These are phyloP conservation scores for Schizosaccharomyces octosporus DNA, from an alignment of 805 yeast genomes.

Conservation along the genomic window DNA sequence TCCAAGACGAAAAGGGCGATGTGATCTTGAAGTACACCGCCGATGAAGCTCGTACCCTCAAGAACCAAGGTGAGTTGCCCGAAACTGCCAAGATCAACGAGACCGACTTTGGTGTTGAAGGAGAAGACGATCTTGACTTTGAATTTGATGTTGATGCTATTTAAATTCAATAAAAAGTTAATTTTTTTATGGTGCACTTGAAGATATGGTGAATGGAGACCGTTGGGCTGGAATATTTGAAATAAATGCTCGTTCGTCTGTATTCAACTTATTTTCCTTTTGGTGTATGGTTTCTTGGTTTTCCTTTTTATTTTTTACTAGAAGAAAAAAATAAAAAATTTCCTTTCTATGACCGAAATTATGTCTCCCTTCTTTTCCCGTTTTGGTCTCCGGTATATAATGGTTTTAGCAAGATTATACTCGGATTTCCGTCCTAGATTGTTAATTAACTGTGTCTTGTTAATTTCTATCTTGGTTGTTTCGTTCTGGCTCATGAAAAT, in stretches of 20 bases:
- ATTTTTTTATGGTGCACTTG: too few relatives aligned
- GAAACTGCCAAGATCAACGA: conserved; percentile 93
- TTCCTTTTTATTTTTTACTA: neutral
- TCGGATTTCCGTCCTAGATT: neutral
- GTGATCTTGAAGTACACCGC: conserved; percentile 90
- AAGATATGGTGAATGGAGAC: too few relatives aligned
- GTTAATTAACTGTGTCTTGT: conserved; percentile 5
- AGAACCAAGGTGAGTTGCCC: conserved; percentile 88
- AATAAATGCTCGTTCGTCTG: neutral
- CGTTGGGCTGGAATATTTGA: neutral
- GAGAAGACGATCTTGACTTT: conserved; percentile 91
- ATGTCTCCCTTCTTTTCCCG: too few relatives aligned
- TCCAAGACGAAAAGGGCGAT: conserved; percentile 95
- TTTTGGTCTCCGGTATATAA: neutral
- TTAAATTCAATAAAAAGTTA: conserved; percentile 14
- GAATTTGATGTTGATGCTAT: conserved; percentile 97
- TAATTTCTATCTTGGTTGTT: conserved; percentile 15
- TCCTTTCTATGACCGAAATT: too few relatives aligned
- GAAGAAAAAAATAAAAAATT: too few relatives aligned
- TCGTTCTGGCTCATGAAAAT: conserved; percentile 21
- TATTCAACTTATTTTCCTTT: neutral
- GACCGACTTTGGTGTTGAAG: conserved; percentile 89
- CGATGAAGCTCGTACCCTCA: conserved; percentile 92
- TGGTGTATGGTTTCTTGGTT: neutral
- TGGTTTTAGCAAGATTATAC: neutral